These are phyloP conservation scores for Acacia crassicarpa DNA, from an alignment of 306 rosid genomes.

Conservation along the genomic window DNA sequence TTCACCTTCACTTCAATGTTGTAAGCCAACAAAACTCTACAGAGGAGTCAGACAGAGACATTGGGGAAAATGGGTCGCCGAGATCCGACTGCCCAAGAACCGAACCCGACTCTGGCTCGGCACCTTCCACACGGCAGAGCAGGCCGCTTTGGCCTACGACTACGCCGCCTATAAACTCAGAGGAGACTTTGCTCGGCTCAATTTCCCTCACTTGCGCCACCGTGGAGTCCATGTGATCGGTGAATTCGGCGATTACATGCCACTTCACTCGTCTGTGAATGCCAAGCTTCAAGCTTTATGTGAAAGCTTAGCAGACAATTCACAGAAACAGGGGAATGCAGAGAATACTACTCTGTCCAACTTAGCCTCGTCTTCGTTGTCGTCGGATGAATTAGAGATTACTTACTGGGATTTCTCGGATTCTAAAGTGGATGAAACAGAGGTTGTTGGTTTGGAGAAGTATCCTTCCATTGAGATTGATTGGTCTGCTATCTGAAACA, in stretches of 20 bases:
- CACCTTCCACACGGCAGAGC: slow-evolving; percentile 85
- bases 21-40: slow-evolving; percentile 62
- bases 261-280: slow-evolving; percentile 73
- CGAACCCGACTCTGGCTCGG: slow-evolving; percentile 96
- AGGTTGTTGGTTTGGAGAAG: slow-evolving; percentile 59
- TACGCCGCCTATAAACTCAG: slow-evolving; percentile 84
- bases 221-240: slow-evolving; percentile 43
- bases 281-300: slow-evolving; percentile 85
- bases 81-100: slow-evolving; percentile 88
- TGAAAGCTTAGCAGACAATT: slow-evolving; percentile 47
- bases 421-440: slow-evolving; percentile 48
- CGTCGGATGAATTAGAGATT: slow-evolving; percentile 53
- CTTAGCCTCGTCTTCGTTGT: slow-evolving; percentile 19
- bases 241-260: slow-evolving; percentile 58
- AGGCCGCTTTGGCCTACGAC: slow-evolving; percentile 90
- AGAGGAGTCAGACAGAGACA: slow-evolving; percentile 92
- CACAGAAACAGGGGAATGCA: slow-evolving; percentile 47
- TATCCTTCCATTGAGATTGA: slow-evolving; percentile 88
- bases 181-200: slow-evolving; percentile 79
- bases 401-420: slow-evolving; percentile 54
- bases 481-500: slow-evolving; percentile 67
- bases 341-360: slow-evolving; percentile 40
- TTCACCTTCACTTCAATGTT: slow-evolving; percentile 25
- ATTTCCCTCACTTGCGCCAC: slow-evolving; percentile 69
- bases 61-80: slow-evolving; percentile 98